A percentile compares a stretch with the other conserved stretches of the same genome.
Evolutionary conservation across 768 basidiomycete genomes (phyloP).

Genomic region (Coprinopsis marcescibilis): DNA sequence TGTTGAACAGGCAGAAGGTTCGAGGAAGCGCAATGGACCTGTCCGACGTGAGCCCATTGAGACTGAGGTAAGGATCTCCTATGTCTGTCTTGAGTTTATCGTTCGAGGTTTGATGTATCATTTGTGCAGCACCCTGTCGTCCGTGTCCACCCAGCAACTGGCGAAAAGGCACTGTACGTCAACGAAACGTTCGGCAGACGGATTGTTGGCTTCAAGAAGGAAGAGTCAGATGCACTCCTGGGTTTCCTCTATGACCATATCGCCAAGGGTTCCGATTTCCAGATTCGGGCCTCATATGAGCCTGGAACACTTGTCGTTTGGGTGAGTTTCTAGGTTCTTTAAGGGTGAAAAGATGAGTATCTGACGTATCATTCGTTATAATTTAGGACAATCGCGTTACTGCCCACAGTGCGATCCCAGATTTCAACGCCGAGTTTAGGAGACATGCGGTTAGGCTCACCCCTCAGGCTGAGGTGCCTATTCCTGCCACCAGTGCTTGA

Average conservation of each 20-base stretch:
- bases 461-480: conserved; percentile 40
- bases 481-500: conserved; percentile 5
- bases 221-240: conserved; percentile 49
- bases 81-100: too few species aligned
- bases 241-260: conserved; percentile 51
- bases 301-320: conserved; percentile 54
- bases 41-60: conserved; percentile 47
- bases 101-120: too few species aligned
- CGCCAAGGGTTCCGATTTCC: conserved; percentile 43
- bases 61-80: conserved; percentile 38
- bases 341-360: neutral
- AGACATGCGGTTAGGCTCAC: conserved; percentile 43
- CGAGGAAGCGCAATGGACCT: conserved; percentile 36
- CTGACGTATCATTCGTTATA: neutral
- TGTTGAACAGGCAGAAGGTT: conserved; percentile 43
- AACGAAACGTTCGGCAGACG: conserved; percentile 46
- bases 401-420: conserved; percentile 37
- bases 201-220: conserved; percentile 49
- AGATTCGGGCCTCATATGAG: conserved; percentile 42
- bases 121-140: conserved; percentile 44
- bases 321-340: conserved; percentile 25
- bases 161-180: conserved; percentile 54
- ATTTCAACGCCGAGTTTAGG: conserved; percentile 30
- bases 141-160: conserved; percentile 54
- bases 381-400: conserved; percentile 42